Evolutionary conservation across 2,329 filamentous ascomycete genomes (phyloP).

Genomic region (Xylariaceae sp.): DNA sequence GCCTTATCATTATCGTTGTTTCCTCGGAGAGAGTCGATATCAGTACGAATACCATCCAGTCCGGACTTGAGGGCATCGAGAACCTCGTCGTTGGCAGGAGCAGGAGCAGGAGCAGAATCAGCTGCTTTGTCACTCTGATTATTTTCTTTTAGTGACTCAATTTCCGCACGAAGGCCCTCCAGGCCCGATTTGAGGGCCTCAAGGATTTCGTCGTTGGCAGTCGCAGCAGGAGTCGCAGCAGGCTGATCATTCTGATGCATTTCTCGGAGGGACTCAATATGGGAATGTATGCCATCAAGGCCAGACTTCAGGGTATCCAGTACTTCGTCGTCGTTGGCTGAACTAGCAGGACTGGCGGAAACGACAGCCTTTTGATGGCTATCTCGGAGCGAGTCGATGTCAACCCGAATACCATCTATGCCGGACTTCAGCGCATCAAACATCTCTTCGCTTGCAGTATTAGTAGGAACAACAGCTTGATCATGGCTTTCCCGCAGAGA

Average conservation of each 20-base stretch:
- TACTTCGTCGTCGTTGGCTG: neutral
- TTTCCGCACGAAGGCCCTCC: neutral
- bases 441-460: neutral
- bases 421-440: neutral
- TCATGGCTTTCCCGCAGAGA: neutral
- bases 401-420: neutral
- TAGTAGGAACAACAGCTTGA: neutral
- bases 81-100: conserved; percentile 77
- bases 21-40: conserved; percentile 74
- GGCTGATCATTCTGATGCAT: neutral
- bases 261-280: neutral
- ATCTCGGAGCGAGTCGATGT: neutral
- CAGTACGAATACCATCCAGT: conserved; percentile 70
- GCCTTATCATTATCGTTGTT: conserved; percentile 25
- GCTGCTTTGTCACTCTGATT: neutral
- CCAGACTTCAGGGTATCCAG: neutral
- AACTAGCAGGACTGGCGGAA: neutral
- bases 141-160: neutral
- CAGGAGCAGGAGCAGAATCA: no score
- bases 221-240: no score
- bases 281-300: neutral
- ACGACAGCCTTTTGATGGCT: neutral
- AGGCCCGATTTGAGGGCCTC: neutral
- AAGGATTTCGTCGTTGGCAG: neutral
- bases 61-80: conserved; percentile 80